Evolutionary conservation across 768 basidiomycete genomes (phyloP).

Genomic region (Rhizopogon roseolus): DNA sequence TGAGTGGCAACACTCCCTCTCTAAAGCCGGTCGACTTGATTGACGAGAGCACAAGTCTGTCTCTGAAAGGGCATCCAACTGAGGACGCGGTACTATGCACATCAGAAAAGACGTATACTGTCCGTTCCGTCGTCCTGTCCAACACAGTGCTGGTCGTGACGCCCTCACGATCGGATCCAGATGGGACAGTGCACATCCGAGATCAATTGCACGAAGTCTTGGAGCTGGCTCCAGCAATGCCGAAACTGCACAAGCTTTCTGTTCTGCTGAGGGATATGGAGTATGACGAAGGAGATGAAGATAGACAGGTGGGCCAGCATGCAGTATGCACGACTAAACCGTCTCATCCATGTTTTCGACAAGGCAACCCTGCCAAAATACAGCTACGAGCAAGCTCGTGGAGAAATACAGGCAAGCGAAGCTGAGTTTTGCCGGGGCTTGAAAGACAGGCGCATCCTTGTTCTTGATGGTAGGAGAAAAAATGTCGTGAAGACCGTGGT

Average conservation of each 20-base stretch:
- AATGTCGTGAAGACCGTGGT: background rate
- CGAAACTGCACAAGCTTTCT: constrained; percentile 66
- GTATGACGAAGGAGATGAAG: constrained; percentile 63
- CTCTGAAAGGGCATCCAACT: constrained; percentile 73
- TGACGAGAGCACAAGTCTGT: constrained; percentile 40
- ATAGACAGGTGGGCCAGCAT: constrained; percentile 24
- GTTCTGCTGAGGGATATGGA: constrained; percentile 56
- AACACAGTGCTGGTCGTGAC: constrained; percentile 81
- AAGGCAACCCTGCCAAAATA: constrained; percentile 38
- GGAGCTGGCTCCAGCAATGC: constrained; percentile 75
- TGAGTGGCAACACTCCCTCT: background rate
- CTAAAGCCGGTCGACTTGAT: background rate
- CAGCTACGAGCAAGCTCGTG: constrained; percentile 53
- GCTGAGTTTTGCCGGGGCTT: constrained; percentile 63
- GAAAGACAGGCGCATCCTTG: constrained; percentile 64
- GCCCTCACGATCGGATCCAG: constrained; percentile 30
- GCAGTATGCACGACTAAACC: background rate
- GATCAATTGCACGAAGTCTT: constrained; percentile 82
- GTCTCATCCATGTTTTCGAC: background rate
- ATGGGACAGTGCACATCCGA: constrained; percentile 58
- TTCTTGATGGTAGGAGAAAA: constrained; percentile 52
- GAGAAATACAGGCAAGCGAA: constrained; percentile 79
- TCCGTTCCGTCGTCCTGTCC: constrained; percentile 85
- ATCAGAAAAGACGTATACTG: constrained; percentile 65
- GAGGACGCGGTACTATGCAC: constrained; percentile 95